Conservation (phyloP, 2,329 filamentous ascomycete genomes). For the Teratosphaeria viscida region DNA sequence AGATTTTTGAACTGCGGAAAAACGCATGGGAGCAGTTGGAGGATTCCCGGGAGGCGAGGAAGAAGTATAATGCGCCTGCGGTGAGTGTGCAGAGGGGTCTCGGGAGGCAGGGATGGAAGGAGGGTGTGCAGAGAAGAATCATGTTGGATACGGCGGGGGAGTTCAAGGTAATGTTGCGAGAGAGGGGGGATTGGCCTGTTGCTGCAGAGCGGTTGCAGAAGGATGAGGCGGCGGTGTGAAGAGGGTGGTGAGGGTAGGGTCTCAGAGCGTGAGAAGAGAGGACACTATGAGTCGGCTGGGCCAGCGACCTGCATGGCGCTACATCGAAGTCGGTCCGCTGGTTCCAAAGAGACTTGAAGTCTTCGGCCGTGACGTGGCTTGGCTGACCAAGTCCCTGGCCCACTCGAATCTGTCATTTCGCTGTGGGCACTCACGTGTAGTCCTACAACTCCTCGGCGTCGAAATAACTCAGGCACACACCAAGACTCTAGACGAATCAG, state of each 20-base stretch:
- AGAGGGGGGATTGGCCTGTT: not conserved
- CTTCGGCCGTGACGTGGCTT: too few relatives aligned
- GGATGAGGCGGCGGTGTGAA: not conserved
- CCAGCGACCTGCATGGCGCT: too few relatives aligned
- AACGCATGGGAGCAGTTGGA: not conserved
- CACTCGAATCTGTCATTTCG: too few relatives aligned
- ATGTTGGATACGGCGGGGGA: not conserved
- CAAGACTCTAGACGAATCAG: too few relatives aligned
- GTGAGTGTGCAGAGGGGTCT: not conserved
- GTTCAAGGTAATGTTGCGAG: not conserved
- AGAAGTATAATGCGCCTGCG: not conserved
- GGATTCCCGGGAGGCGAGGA: not conserved
- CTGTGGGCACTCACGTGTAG: too few relatives aligned
- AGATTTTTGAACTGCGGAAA: not conserved
- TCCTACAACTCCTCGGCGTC: too few relatives aligned
- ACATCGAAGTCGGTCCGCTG: too few relatives aligned
- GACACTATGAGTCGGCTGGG: too few relatives aligned
- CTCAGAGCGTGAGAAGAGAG: not conserved
- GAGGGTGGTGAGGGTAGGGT: not conserved
- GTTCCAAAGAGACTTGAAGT: too few relatives aligned
- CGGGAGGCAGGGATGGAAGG: not conserved
- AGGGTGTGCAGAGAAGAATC: not conserved
- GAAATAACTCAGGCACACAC: too few relatives aligned
- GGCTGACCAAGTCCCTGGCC: too few relatives aligned
- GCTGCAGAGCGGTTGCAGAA: not conserved